phyloP scores from a whole-genome alignment of 495 filamentous ascomycete genomes.

The Ascobolus immersus region DNA sequence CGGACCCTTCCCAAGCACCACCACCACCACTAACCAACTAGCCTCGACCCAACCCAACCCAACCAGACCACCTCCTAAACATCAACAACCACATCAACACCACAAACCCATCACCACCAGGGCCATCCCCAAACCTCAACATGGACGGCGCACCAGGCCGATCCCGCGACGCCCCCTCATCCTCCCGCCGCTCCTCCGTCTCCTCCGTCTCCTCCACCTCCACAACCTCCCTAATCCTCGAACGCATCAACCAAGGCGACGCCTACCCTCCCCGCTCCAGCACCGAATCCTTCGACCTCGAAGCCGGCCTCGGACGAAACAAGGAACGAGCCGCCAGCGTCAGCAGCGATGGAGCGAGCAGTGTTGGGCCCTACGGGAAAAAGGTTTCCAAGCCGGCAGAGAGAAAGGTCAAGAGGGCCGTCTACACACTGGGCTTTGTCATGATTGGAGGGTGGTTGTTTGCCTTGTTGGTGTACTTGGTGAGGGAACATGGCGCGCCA shows the following conservation, averaged over 20 bases:
- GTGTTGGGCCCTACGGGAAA: too few species aligned
- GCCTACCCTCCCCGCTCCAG: conserved; percentile 22
- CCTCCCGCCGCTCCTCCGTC: background rate
- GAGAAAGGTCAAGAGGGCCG: conserved; percentile 32
- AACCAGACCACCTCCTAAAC: too few species aligned
- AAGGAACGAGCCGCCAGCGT: conserved; percentile 13
- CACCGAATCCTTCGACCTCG: conserved; percentile 10
- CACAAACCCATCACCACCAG: too few species aligned
- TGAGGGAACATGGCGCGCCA: conserved; percentile 28
- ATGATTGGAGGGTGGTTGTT: conserved; percentile 57
- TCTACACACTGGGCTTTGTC: conserved; percentile 41
- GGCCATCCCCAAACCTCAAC: too few species aligned
- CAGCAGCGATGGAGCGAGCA: conserved; percentile 6
- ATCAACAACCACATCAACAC: too few species aligned
- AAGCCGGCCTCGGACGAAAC: conserved; percentile 11
- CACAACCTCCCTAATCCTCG: conserved; percentile 53
- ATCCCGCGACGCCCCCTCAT: too few species aligned
- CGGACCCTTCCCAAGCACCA: too few species aligned
- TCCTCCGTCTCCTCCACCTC: conserved; percentile 40
- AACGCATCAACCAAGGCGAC: conserved; percentile 33
- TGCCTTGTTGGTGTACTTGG: conserved; percentile 50
- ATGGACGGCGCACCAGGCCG: too few species aligned
- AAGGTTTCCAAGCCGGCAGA: conserved; percentile 23
- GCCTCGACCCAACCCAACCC: too few species aligned
- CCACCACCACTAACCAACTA: too few species aligned